These are phyloP conservation scores for Pichia sp. DNA, from an alignment of 1,139 yeast genomes.

Conservation along the genomic window DNA sequence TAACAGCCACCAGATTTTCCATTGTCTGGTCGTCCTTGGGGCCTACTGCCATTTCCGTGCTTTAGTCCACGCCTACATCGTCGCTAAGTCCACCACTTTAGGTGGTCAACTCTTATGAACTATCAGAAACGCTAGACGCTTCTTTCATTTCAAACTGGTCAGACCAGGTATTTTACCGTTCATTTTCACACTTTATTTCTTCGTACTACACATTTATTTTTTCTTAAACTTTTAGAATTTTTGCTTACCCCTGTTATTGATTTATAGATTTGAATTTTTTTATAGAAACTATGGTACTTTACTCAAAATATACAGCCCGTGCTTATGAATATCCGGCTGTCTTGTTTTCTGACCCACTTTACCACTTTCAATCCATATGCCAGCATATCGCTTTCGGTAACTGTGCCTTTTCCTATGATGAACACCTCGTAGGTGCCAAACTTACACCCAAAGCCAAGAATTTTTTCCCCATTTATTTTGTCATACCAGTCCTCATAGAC, in stretches of 20 bases:
- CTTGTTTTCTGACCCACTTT: constrained; percentile 54
- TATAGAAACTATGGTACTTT: background rate
- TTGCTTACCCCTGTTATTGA: background rate
- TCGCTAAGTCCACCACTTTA: constrained; percentile 37
- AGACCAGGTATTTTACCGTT: background rate
- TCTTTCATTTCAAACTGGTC: too few relatives aligned
- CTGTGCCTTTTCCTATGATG: constrained; percentile 45
- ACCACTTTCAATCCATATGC: constrained; percentile 49
- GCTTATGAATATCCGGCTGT: constrained; percentile 50
- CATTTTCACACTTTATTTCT: background rate
- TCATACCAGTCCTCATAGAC: constrained; percentile 30
- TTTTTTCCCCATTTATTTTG: constrained; percentile 31
- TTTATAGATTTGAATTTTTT: background rate
- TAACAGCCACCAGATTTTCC: constrained; percentile 86
- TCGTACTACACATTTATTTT: background rate
- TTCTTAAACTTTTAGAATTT: background rate
- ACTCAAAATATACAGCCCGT: constrained; percentile 5
- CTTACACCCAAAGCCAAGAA: constrained; percentile 36
- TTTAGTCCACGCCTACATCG: constrained; percentile 52
- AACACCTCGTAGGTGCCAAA: constrained; percentile 56
- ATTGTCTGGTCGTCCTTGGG: constrained; percentile 74
- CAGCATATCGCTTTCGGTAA: constrained; percentile 42
- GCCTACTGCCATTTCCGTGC: constrained; percentile 73
- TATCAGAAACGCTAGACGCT: background rate
- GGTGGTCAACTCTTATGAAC: constrained; percentile 11